Evolutionary conservation across 108 stramenopile species (phyloP), one percentile per base, ranked within the genome.

Genomic region (Fragilaria radians): DNA sequence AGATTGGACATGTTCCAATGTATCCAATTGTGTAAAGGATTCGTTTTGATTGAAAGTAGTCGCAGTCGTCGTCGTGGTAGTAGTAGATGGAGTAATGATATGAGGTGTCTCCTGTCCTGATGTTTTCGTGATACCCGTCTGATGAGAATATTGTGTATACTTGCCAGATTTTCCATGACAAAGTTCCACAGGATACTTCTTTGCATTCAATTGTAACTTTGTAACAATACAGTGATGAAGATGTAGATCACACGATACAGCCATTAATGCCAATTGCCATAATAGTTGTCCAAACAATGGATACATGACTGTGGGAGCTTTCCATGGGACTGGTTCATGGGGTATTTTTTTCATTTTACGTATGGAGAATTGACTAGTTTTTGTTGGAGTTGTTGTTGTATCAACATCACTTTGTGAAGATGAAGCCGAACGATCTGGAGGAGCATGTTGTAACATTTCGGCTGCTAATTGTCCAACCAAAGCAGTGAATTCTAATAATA

Each of bases 121-220:
- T 0, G 67, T 73, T 26, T 70, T 82, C 0, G 86, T 90, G n/a
- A 94, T 80, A 18, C 88, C 88, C 0, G 92, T 94, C 0, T 72
- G 52, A 0, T 80, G 28, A n/a, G 76, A 77, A 61, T 94, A 94
- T 27, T 76, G 62, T 5, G 89, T 94, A 54, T 89, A 91, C 65
- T 86, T 89, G 31, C 83, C 85, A 52, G 71, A 61, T 48, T 80
- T 86, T 51, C 72, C 87, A 73, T 78, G 86, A 63, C 89, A 90
- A 5, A 88, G 67, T 61, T 94, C 81, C 33, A 83, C 89, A 18
- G 93, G 93, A 68, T 94, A 94, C 65, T 94, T 94, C 23, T 61
- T 59, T 9, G 58, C 69, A 62, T 93, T 93, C 46, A 93, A 54
- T 58, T 73, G 80, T 61, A 93, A 54, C 73, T 93, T 93, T 48